A percentile compares a stretch with the other conserved stretches of the same genome.
phyloP scores from a whole-genome alignment of 345 rosid genomes.

The Citrus australasica region DNA sequence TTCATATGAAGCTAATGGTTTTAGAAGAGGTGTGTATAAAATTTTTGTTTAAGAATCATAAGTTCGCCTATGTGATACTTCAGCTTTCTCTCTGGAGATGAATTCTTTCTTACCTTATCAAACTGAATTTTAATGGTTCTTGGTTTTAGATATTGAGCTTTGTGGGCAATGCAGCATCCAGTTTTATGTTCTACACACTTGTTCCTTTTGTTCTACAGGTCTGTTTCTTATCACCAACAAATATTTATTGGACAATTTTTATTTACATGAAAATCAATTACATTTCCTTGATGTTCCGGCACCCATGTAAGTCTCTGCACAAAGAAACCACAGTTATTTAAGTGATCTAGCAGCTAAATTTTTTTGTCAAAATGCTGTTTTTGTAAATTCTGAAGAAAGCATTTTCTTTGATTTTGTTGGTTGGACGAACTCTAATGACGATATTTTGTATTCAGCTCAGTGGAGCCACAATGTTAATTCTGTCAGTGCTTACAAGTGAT shows the following conservation, averaged over 20 bases:
- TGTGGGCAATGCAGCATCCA: conserved; percentile 29
- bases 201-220: conserved; percentile 53
- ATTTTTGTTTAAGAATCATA: no score
- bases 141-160: conserved; percentile 40
- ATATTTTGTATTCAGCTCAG: conserved; percentile 32
- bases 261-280: not conserved
- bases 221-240: not conserved
- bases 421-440: not conserved
- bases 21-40: no score
- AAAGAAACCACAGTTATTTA: not conserved
- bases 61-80: not conserved
- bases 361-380: not conserved
- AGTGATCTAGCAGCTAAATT: not conserved
- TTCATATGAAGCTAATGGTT: no score
- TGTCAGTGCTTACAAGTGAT: conserved; percentile 51
- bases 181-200: conserved; percentile 38
- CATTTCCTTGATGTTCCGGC: not conserved
- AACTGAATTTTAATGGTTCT: not conserved
- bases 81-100: not conserved
- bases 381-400: not conserved
- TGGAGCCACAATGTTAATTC: conserved; percentile 58
- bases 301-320: not conserved
- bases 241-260: not conserved
- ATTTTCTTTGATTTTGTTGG: not conserved
- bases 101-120: not conserved